A percentile compares a stretch with the other conserved stretches of the same genome.
Conservation (phyloP, 23 red algal species). For the Gracilaria domingensis region DNA sequence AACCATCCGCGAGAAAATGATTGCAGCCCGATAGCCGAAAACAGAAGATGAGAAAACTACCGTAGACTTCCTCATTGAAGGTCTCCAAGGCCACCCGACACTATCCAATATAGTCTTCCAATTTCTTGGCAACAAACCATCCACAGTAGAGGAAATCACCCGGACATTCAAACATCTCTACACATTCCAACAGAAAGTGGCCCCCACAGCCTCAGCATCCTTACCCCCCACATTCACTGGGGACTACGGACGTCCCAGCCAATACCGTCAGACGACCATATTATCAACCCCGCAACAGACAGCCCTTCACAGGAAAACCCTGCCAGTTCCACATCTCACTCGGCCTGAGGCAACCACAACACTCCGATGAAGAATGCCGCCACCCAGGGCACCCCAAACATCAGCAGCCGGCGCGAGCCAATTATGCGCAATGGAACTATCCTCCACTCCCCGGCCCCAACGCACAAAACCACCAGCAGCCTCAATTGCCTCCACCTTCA, state of each 20-base stretch:
- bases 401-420: neutral
- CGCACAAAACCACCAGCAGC: neutral
- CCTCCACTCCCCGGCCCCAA: neutral
- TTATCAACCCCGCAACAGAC: neutral
- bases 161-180: neutral
- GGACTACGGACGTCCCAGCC: neutral
- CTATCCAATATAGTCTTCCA: neutral
- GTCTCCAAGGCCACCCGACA: neutral
- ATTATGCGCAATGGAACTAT: neutral
- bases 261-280: too few relatives aligned
- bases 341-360: neutral
- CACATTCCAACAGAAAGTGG: too few relatives aligned
- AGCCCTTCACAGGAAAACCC: neutral
- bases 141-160: neutral
- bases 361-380: neutral
- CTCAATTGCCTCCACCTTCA: neutral
- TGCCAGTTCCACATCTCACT: neutral
- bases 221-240: neutral
- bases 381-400: neutral
- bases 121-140: neutral
- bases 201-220: neutral
- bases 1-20: neutral
- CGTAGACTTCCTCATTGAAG: neutral
- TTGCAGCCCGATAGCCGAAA: constrained; percentile 1
- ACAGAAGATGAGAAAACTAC: constrained; percentile 8